Base-by-base conservation (phyloP, 2,329 filamentous ascomycete species). In the Phaeosphaeria sp. region DNA sequence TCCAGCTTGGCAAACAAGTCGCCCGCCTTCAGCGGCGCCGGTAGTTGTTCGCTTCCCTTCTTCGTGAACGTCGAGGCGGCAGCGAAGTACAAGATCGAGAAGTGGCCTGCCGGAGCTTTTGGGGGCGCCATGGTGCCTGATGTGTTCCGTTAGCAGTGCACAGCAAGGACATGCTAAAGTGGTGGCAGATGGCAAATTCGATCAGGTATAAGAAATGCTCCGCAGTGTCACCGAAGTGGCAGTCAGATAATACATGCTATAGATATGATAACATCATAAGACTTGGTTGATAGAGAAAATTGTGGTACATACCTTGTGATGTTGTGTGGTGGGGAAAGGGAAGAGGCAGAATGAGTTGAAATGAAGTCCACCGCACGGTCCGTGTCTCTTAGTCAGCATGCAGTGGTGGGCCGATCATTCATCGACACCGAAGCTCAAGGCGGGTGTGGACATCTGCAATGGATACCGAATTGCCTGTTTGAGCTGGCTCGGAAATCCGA, bases 11-110 rank as follows among this genome's bases (percentile, higher is more conserved):
- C 77, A 68, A 92, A 92, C 21, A 96, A 83, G 64, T 86, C 80
- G 40, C 79, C 74, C 25, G 92, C 74, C 1, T 84, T 79, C 36
- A 93, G 74, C 36, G 91, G 90, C 13, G 91, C 91, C 2, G 85
- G 81, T 11, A 95, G 74, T 17, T 79, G 70, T 71, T 95, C 91
- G 60, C 81, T 80, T 58, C 88, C 83, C 71, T 87, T 90, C n/a
- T 82, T 81, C 1, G 91, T 92, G 75, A 85, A 91, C 30, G 89
- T 89, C 56, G 85, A 84, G 15, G 91, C 91, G 60, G 87, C 85
- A 56, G 91, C 92, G 78, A 96, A 96, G 79, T 94, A 96, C 54
- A 95, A 86, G 46, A 96, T 80, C 56, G 85, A 90, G 80, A 95
- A 96, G 64, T 91, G 85, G n/a, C 85, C 88, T 44, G 79, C 63